These are phyloP conservation scores for Arabidopsis suecica DNA, from an alignment of 345 rosid species.

Conservation along the genomic window DNA sequence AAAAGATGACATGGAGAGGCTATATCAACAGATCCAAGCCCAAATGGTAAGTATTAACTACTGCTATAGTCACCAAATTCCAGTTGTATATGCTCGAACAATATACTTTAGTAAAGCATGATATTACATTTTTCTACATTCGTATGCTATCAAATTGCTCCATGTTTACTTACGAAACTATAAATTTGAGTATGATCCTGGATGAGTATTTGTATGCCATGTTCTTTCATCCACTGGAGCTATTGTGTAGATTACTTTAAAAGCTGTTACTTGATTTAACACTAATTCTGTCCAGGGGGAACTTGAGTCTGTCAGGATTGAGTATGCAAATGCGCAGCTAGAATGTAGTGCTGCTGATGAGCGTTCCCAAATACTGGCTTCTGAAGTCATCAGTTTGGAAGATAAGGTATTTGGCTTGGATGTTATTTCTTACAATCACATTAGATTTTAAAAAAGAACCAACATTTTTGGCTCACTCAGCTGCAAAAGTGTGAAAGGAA, in stretches of 20 bases:
- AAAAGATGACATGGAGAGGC: conserved; percentile 83
- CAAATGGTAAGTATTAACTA: conserved; percentile 65
- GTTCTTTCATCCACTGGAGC: conserved; percentile 15
- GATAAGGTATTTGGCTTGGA: conserved; percentile 75
- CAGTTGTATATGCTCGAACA: conserved; percentile 15
- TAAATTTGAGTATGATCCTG: conserved; percentile 14
- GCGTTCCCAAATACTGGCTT: conserved; percentile 86
- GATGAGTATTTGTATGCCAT: conserved; percentile 21
- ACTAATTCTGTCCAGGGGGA: conserved; percentile 63
- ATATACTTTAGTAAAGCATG: conserved; percentile 24
- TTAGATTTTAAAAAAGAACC: neutral
- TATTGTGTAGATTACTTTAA: conserved; percentile 12
- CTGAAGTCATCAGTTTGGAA: conserved; percentile 97
- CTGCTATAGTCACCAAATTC: conserved; percentile 6
- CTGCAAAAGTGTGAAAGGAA: conserved; percentile 24
- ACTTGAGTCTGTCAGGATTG: conserved; percentile 76
- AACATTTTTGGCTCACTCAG: conserved; percentile 11
- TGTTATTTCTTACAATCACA: conserved; percentile 3
- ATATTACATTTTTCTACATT: conserved; percentile 10
- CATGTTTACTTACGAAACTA: neutral
- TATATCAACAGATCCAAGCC: conserved; percentile 79
- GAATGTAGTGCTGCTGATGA: conserved; percentile 95
- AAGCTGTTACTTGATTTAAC: conserved; percentile 22
- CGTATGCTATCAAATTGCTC: conserved; percentile 13
- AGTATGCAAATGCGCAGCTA: conserved; percentile 74